These are phyloP conservation scores for Tilletia indica DNA, from an alignment of 1,284 basidiomycete species.

Conservation along the genomic window DNA sequence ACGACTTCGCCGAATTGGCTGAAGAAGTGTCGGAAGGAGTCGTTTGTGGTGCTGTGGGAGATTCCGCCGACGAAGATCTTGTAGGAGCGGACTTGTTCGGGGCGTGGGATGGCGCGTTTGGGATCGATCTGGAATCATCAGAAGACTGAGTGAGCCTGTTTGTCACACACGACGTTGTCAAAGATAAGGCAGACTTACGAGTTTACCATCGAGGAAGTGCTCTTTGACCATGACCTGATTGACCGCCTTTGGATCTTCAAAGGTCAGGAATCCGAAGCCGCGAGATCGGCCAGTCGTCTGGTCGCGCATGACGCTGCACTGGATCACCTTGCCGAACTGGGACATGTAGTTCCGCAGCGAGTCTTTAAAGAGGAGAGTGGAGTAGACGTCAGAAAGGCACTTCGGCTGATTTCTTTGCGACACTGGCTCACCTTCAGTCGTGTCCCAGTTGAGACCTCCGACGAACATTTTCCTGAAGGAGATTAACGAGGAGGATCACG, in stretches of 20 bases:
- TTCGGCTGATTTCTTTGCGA: constrained; percentile 63
- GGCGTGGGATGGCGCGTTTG: constrained; percentile 91
- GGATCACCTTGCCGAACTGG: constrained; percentile 85
- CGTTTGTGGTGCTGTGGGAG: constrained; percentile 83
- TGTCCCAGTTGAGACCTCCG: constrained; percentile 94
- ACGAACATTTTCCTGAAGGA: constrained; percentile 89
- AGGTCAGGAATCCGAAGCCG: constrained; percentile 91
- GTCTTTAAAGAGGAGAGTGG: constrained; percentile 63
- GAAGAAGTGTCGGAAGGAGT: constrained; percentile 88
- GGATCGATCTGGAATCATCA: constrained; percentile 83
- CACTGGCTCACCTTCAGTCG: constrained; percentile 80
- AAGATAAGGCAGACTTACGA: constrained; percentile 62
- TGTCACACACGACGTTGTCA: too few species aligned
- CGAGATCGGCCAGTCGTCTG: constrained; percentile 77
- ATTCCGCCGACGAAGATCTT: constrained; percentile 90
- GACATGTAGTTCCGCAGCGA: constrained; percentile 78
- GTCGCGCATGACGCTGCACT: constrained; percentile 94
- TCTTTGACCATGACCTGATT: constrained; percentile 81
- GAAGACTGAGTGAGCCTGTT: too few species aligned
- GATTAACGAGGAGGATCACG: background rate
- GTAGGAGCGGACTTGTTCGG: constrained; percentile 41
- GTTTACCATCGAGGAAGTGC: constrained; percentile 88
- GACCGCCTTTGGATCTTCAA: constrained; percentile 79
- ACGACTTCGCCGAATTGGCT: constrained; percentile 84
- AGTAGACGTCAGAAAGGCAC: background rate